Evolutionary conservation across 2,329 filamentous ascomycete genomes (phyloP).

Genomic region (Tolypocladium sp.): DNA sequence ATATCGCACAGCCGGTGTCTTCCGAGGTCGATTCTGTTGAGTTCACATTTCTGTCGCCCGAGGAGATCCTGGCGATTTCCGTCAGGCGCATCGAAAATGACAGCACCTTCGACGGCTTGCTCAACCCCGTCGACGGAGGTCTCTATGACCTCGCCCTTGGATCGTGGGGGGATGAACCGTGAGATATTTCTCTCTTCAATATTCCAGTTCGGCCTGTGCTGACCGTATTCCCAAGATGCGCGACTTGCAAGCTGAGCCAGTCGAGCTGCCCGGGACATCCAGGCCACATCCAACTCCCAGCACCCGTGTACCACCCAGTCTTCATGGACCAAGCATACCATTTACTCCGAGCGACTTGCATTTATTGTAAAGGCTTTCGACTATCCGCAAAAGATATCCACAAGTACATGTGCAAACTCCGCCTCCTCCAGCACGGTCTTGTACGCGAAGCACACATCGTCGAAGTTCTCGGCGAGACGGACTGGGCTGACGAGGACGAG

Average conservation of each 20-base stretch:
- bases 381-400: constrained; percentile 67
- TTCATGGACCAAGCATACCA: constrained; percentile 90
- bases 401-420: constrained; percentile 73
- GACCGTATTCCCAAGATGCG: constrained; percentile 50
- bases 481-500: constrained; percentile 35
- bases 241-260: constrained; percentile 81
- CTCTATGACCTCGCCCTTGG: constrained; percentile 89
- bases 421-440: constrained; percentile 76
- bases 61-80: constrained; percentile 81
- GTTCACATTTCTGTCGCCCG: constrained; percentile 73
- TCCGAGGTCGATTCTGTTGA: constrained; percentile 80
- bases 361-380: constrained; percentile 82
- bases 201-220: background rate
- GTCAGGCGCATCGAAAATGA: constrained; percentile 92
- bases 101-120: constrained; percentile 83
- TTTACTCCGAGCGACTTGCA: constrained; percentile 77
- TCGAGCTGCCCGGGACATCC: constrained; percentile 82
- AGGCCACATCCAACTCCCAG: constrained; percentile 89
- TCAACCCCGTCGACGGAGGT: constrained; percentile 83
- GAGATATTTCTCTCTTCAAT: constrained; percentile 15
- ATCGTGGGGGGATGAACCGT: constrained; percentile 79
- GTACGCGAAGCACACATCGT: constrained; percentile 57
- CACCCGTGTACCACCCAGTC: constrained; percentile 90
- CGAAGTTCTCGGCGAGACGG: constrained; percentile 39
- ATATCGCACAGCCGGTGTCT: constrained; percentile 70